Evolutionary conservation across 768 basidiomycete genomes (phyloP), one percentile per base, ranked within the genome.

Genomic region (Tylopilus cervinicoccineus): DNA sequence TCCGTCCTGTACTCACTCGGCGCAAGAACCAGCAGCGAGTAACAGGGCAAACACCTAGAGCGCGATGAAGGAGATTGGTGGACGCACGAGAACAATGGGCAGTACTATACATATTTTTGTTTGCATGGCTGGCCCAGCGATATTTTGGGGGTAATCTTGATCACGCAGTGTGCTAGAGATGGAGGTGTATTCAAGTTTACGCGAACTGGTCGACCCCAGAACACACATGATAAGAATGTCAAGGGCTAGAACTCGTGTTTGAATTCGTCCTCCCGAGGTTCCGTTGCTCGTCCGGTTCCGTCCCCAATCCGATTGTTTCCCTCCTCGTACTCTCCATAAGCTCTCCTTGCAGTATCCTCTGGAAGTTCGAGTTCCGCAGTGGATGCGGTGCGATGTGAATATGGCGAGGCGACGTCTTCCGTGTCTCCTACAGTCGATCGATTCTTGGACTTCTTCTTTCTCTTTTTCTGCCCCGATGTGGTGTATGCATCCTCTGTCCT

Each of bases 401-500:
- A 58, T 17, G 66, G 63, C 10, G 65, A 59, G 14, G 63, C 63
- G 26, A 60, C 45, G 29, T 67, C 67, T 38, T 43, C 57, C 42
- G 43, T 37, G 37, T 70, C 76, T 29, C 64, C 72, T 6, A 65
- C 51, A 3, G 76, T 71, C 17, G 76, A 71, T 51, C 71, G 74
- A 54, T 71, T 72, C 56, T 69, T 69, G 62, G 78, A 79, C 70
- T 79, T 83, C 72, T 82, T 86, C 74, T 79, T 86, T 52, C 72
- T 77, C 72, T 78, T 87, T 51, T 62, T 79, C 59, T 78, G 69
- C 41, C 72, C 72, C 1, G 59, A 43, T 19, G 63, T 55, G 2
- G 71, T 73, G 58, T 91, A 86, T 28, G 89, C 90, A 64, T 93
- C 90, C 67, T 90, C 88, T 27, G 89, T 91, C 66, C 86, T 75